Conservation (phyloP, 129 eudicot genomes). For the Smallanthus sonchifolius region DNA sequence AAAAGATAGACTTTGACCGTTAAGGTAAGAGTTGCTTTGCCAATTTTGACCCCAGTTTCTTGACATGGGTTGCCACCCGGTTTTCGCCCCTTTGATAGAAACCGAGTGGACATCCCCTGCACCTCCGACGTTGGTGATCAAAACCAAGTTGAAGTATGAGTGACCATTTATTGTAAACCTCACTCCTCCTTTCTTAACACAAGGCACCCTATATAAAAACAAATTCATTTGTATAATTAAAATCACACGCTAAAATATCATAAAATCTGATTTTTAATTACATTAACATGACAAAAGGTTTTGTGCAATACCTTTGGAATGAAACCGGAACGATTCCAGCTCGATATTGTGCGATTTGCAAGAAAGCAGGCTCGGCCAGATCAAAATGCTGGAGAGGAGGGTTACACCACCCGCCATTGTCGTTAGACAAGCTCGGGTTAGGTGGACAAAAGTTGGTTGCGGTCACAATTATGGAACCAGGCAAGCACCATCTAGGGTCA, state of each 20-base stretch:
- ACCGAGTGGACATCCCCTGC: conserved; percentile 81
- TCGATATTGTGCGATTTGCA: conserved; percentile 73
- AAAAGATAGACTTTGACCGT: conserved; percentile 69
- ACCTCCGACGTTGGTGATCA: conserved; percentile 75
- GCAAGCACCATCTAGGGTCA: conserved; percentile 63
- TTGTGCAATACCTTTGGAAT: conserved; percentile 49
- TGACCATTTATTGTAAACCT: conserved; percentile 85
- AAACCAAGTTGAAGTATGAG: conserved; percentile 73
- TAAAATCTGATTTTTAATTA: not conserved
- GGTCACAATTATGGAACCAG: conserved; percentile 58
- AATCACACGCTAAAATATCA: not conserved
- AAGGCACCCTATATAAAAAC: conserved; percentile 49
- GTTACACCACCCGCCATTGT: conserved; percentile 93
- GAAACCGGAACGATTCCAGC: conserved; percentile 88
- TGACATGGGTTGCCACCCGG: conserved; percentile 81
- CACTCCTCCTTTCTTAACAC: conserved; percentile 74
- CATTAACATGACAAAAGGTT: not conserved
- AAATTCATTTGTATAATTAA: not conserved
- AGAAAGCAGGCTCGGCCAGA: conserved; percentile 76
- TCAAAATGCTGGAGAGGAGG: conserved; percentile 88
- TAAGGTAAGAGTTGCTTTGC: conserved; percentile 78
- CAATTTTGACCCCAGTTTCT: conserved; percentile 92
- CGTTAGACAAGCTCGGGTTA: conserved; percentile 56
- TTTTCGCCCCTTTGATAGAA: conserved; percentile 60
- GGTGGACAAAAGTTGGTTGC: conserved; percentile 95